Percentiles rank a stretch among this genome's conserved stretches.
Evolutionary conservation across 306 rosid genomes (phyloP).

Genomic region (Abrus pulchellus): DNA sequence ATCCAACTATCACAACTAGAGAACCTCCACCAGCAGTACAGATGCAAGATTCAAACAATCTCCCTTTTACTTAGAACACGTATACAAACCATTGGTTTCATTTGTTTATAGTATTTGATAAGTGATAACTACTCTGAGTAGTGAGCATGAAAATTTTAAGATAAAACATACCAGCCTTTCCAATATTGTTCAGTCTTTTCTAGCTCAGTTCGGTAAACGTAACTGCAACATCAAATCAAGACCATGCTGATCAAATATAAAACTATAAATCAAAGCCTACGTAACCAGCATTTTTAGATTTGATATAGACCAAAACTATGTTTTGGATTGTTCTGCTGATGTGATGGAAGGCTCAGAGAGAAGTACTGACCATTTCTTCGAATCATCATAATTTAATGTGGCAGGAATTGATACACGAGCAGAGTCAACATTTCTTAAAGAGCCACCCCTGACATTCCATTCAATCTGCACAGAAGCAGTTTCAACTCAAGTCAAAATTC

Average conservation of each 20-base stretch:
- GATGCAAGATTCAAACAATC: conserved; percentile 39
- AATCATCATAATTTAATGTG: conserved; percentile 83
- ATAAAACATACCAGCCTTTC: conserved; percentile 84
- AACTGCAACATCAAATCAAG: conserved; percentile 75
- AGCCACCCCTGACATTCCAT: conserved; percentile 83
- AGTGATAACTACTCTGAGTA: background rate
- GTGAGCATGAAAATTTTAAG: conserved; percentile 21
- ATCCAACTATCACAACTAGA: conserved; percentile 21
- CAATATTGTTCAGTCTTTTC: conserved; percentile 95
- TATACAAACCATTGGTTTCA: background rate
- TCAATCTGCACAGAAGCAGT: conserved; percentile 74
- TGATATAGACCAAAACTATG: conserved; percentile 39
- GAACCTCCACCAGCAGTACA: conserved; percentile 37
- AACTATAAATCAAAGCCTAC: conserved; percentile 31
- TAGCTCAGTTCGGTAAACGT: conserved; percentile 73
- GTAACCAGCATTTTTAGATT: conserved; percentile 34
- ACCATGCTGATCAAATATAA: conserved; percentile 33
- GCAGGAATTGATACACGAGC: conserved; percentile 92
- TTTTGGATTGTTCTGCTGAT: background rate
- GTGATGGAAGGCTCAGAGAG: conserved; percentile 30
- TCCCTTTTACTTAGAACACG: conserved; percentile 33
- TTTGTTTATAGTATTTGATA: background rate
- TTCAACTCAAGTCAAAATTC: conserved; percentile 38
- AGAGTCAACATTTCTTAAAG: conserved; percentile 86
- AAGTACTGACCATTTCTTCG: conserved; percentile 81